Evolutionary conservation across 257 asterid genomes (phyloP).

Genomic region (Echium plantagineum): DNA sequence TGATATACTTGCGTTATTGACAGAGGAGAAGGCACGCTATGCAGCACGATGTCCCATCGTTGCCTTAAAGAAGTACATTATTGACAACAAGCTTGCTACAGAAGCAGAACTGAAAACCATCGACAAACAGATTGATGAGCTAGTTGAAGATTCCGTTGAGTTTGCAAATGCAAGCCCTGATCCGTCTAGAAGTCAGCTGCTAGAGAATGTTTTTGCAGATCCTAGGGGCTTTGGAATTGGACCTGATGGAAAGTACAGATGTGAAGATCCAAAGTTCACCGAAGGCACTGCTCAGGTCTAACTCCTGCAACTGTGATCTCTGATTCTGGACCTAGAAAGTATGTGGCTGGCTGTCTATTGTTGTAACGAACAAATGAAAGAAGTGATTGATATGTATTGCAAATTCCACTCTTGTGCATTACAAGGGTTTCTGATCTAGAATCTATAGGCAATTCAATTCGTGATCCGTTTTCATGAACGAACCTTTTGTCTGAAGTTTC

Average conservation of each 20-base stretch:
- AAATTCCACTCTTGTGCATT: no score
- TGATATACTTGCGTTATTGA: constrained; percentile 16
- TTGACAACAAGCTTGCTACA: constrained; percentile 62
- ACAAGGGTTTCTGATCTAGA: no score
- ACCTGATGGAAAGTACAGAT: constrained; percentile 91
- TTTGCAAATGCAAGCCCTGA: constrained; percentile 81
- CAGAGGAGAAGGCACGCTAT: constrained; percentile 92
- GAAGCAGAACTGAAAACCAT: constrained; percentile 75
- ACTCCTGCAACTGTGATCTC: constrained; percentile 5
- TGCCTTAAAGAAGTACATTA: constrained; percentile 56
- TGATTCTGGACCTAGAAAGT: not conserved
- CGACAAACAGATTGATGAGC: constrained; percentile 74
- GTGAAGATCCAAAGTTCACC: constrained; percentile 96
- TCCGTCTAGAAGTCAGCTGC: constrained; percentile 77
- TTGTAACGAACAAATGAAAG: not conserved
- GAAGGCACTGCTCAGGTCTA: constrained; percentile 93
- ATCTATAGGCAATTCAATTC: no score
- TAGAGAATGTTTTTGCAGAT: constrained; percentile 91
- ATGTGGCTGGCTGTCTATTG: not conserved
- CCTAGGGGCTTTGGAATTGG: constrained; percentile 91
- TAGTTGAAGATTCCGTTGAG: constrained; percentile 84
- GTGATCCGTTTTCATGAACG: no score
- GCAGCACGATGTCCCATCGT: constrained; percentile 83
- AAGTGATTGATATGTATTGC: not conserved
- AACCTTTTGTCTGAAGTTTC: no score